Conservation (phyloP, 176 grass and related monocot species). For the Puya raimondii region DNA sequence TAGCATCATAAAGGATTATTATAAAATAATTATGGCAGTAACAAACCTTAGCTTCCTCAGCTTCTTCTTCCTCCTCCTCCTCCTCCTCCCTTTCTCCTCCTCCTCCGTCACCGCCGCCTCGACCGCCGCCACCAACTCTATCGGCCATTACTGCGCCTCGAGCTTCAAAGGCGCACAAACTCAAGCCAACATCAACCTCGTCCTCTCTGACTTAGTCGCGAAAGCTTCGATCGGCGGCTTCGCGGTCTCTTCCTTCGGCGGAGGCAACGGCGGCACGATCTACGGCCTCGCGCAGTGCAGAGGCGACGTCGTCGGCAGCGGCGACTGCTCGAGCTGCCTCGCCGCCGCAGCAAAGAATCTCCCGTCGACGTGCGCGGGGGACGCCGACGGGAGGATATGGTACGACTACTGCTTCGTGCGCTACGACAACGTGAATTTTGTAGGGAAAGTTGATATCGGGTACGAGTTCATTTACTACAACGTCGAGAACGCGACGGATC, state of each 20-base stretch:
- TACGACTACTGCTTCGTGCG: slow-evolving; percentile 84
- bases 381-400: slow-evolving; percentile 52
- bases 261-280: slow-evolving; percentile 13
- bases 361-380: slow-evolving; percentile 34
- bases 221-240: slow-evolving; percentile 42
- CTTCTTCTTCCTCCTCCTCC: slow-evolving; percentile 17
- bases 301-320: slow-evolving; percentile 38
- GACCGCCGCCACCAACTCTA: slow-evolving; percentile 11
- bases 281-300: slow-evolving; percentile 68
- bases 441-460: slow-evolving; percentile 49
- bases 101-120: too few relatives aligned
- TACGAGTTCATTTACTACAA: slow-evolving; percentile 46
- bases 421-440: slow-evolving; percentile 34
- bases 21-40: too few relatives aligned
- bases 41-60: too few relatives aligned
- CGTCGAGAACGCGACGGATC: slow-evolving; percentile 53
- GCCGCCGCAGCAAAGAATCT: slow-evolving; percentile 46
- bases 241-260: slow-evolving; percentile 34
- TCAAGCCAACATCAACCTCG: slow-evolving; percentile 24
- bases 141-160: slow-evolving; percentile 35
- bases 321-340: slow-evolving; percentile 49
- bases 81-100: slow-evolving; percentile 26
- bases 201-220: slow-evolving; percentile 51
- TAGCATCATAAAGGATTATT: too few relatives aligned
- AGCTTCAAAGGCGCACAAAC: slow-evolving; percentile 20